Percentiles rank a stretch among this genome's conserved stretches.
Conservation (phyloP, 2,329 filamentous ascomycete genomes). For the Alternaria angustiovoidea region DNA sequence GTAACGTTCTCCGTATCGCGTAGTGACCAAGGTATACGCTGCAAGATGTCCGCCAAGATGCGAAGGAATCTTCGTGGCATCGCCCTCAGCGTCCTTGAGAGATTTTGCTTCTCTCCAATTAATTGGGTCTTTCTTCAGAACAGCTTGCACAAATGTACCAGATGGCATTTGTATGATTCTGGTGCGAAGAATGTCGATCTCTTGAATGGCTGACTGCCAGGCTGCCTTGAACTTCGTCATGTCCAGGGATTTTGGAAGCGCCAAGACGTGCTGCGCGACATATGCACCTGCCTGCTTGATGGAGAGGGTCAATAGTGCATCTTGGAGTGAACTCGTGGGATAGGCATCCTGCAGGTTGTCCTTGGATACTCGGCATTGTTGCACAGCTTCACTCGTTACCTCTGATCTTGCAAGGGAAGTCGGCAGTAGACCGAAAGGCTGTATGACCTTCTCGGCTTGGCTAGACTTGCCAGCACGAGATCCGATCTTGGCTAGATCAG, state of each 20-base stretch:
- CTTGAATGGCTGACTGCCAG: conserved; percentile 57
- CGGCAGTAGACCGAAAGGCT: conserved; percentile 35
- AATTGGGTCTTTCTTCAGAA: conserved; percentile 39
- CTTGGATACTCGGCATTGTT: conserved; percentile 33
- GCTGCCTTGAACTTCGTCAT: conserved; percentile 55
- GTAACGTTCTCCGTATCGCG: conserved; percentile 26
- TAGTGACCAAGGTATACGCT: conserved; percentile 38
- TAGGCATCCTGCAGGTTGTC: conserved; percentile 50
- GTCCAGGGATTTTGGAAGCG: conserved; percentile 51
- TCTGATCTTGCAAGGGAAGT: conserved; percentile 16
- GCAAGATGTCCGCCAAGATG: conserved; percentile 35
- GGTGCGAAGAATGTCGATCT: conserved; percentile 60
- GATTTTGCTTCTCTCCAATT: conserved; percentile 32
- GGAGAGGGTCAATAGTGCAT: conserved; percentile 58
- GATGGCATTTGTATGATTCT: conserved; percentile 45
- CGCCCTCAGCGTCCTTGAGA: conserved; percentile 27
- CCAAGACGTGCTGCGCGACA: conserved; percentile 56
- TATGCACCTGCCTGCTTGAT: conserved; percentile 59
- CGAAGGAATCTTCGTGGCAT: conserved; percentile 26
- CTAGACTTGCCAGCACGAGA: conserved; percentile 1
- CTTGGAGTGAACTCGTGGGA: conserved; percentile 54
- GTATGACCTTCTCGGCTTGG: conserved; percentile 17
- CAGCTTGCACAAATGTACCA: conserved; percentile 39
- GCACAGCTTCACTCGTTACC: conserved; percentile 30
- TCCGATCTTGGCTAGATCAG: conserved; percentile 41